Evolutionary conservation across 768 basidiomycete species (phyloP).

Genomic region (Brasilioporus rufonigricans): DNA sequence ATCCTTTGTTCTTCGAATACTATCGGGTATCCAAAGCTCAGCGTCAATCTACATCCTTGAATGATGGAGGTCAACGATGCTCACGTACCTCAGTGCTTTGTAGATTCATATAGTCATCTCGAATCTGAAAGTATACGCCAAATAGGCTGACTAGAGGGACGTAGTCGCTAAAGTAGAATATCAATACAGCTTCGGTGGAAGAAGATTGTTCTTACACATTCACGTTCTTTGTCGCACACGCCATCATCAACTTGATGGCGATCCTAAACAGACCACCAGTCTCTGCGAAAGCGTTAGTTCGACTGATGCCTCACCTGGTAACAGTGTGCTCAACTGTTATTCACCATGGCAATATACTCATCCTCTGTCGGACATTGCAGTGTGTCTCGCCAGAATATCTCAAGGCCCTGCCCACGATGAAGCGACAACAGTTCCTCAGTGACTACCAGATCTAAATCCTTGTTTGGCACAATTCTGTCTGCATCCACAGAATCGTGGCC

Average conservation of each 20-base stretch:
- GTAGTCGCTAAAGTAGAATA: conserved; percentile 59
- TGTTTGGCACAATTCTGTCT: conserved; percentile 53
- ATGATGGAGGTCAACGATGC: neutral
- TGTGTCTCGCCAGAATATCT: conserved; percentile 92
- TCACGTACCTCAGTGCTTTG: conserved; percentile 73
- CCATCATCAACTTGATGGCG: conserved; percentile 97
- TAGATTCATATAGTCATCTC: conserved; percentile 97
- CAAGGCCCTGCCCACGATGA: conserved; percentile 93
- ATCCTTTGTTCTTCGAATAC: conserved; percentile 66
- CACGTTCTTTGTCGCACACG: conserved; percentile 62
- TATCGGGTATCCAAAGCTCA: conserved; percentile 22
- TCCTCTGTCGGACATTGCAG: conserved; percentile 90
- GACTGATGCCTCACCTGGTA: conserved; percentile 59
- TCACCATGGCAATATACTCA: conserved; percentile 95
- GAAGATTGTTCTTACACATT: conserved; percentile 45
- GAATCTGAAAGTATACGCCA: conserved; percentile 92
- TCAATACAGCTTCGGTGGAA: neutral
- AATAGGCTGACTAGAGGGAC: conserved; percentile 92
- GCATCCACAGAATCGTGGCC: neutral
- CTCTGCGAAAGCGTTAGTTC: conserved; percentile 47
- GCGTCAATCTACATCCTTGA: neutral
- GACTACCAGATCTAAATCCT: conserved; percentile 58
- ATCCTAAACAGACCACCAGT: conserved; percentile 93
- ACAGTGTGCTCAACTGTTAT: conserved; percentile 65
- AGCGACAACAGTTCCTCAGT: conserved; percentile 70